Percentiles rank a stretch among this genome's conserved stretches.
Conservation (phyloP, 345 rosid species). For the Citrus sp. region DNA sequence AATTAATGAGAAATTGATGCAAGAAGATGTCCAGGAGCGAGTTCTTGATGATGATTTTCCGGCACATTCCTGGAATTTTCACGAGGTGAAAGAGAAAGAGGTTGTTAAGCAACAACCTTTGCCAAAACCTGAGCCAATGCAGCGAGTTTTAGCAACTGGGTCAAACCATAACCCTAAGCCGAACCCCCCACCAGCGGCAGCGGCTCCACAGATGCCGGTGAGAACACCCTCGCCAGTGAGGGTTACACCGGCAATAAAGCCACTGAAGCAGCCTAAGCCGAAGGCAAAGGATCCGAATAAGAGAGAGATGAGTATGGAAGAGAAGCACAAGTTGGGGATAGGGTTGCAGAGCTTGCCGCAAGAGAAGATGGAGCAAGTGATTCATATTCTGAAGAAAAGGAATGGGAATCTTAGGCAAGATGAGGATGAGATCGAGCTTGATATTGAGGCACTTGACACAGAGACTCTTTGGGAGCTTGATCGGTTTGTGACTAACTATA, state of each 20-base stretch:
- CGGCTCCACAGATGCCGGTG: slow-evolving; percentile 31
- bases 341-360: slow-evolving; percentile 75
- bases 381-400: slow-evolving; percentile 74
- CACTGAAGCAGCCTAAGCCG: slow-evolving; percentile 60
- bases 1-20: slow-evolving; percentile 29
- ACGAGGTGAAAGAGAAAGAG: slow-evolving; percentile 19
- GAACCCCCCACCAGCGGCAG: neutral
- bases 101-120: slow-evolving; percentile 10
- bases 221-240: slow-evolving; percentile 35
- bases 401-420: slow-evolving; percentile 67
- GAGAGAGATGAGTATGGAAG: slow-evolving; percentile 70
- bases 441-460: slow-evolving; percentile 69
- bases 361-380: slow-evolving; percentile 80
- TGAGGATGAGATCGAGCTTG: slow-evolving; percentile 81
- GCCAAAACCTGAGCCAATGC: slow-evolving; percentile 27
- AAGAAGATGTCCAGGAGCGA: slow-evolving; percentile 16
- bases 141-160: slow-evolving; percentile 12
- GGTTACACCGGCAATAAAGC: slow-evolving; percentile 33
- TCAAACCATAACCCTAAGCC: slow-evolving; percentile 16
- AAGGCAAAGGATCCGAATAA: slow-evolving; percentile 84
- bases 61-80: slow-evolving; percentile 51
- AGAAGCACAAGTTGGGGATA: slow-evolving; percentile 61
- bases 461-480: slow-evolving; percentile 89
- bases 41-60: slow-evolving; percentile 27
- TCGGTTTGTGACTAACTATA: slow-evolving; percentile 73